Conservation (phyloP, 2,329 filamentous ascomycete species). For the Colletotrichum spaethianum region DNA sequence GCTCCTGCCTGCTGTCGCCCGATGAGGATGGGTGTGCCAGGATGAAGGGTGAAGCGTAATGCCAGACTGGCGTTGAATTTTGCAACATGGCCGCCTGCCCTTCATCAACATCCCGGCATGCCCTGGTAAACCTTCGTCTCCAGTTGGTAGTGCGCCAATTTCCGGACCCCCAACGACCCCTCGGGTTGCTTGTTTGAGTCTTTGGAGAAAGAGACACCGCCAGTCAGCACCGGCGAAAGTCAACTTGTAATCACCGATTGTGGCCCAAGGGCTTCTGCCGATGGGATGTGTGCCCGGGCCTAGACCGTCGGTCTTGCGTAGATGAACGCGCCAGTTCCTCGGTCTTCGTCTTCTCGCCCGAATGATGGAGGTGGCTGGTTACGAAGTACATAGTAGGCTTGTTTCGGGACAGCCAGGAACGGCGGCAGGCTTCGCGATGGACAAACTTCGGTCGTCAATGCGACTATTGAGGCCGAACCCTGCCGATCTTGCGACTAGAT, state of each 20-base stretch:
- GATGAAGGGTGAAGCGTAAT: not conserved
- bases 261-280: not conserved
- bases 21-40: not conserved
- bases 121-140: slow-evolving; percentile 38
- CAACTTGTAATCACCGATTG: slow-evolving; percentile 9
- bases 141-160: slow-evolving; percentile 28
- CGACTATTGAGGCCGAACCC: slow-evolving; percentile 28
- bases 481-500: slow-evolving; percentile 31
- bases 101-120: slow-evolving; percentile 11
- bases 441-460: slow-evolving; percentile 29
- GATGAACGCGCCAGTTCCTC: not conserved
- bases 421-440: not conserved
- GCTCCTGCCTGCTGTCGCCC: not conserved
- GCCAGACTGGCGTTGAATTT: not conserved
- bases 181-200: slow-evolving; percentile 22
- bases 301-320: not conserved
- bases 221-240: not conserved
- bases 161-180: slow-evolving; percentile 28
- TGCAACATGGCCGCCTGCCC: not conserved
- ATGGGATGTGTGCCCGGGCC: not conserved
- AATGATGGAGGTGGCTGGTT: not conserved
- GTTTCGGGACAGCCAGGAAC: slow-evolving; percentile 17
- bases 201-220: not conserved
- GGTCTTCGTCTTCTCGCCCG: not conserved
- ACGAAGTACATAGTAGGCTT: slow-evolving; percentile 12